Base-by-base conservation (phyloP, 139 green algal genomes). In the Protoeuglena noctilucae region DNA sequence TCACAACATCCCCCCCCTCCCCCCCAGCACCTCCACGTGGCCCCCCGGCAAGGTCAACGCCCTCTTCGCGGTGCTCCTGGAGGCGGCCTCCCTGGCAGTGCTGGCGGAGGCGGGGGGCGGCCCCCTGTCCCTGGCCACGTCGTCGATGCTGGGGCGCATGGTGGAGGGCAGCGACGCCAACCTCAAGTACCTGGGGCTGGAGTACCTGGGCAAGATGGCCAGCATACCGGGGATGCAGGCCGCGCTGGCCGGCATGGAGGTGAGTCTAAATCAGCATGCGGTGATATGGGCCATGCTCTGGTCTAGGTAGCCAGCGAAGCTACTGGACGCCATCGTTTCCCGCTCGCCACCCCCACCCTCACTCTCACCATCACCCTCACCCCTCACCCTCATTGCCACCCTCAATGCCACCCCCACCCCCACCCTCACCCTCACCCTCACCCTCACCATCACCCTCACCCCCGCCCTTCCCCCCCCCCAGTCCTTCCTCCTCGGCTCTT, bases 21-120 rank as follows among this genome's bases (percentile, higher is more conserved):
- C n/a, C n/a, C n/a, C n/a, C n/a, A n/a, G n/a, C n/a, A n/a, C n/a
- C n/a, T n/a, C n/a, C n/a, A n/a, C n/a, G n/a, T 26, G 22, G 30
- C 71, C 34, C 40, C 60, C 85, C 43, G 96, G 97, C 80, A 96
- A 98, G 71, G 89, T 84, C 70, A 98, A 98, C 60, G 90, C 90
- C 27, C 63, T 88, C 58, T 80, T 97, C 65, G 85, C 79, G 40
- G 86, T 98, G 56, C 80, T 96, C 43, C 94, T 98, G 67, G 90
- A 97, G 78, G 88, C 86, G 25, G 74, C 95, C n/a, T 64, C 75
- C 1, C 80, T 98, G 28, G 76, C 71, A 19, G 61, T 93, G 47
- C 67, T 62, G 28, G 48, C 90, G 51, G 84, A 86, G 9, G 45
- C 26, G 3, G 73, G 89, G 43, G 31, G 53, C 0, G 34, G 34